These are phyloP conservation scores for Leccinum arenicola DNA, from an alignment of 768 basidiomycete species.

Conservation along the genomic window DNA sequence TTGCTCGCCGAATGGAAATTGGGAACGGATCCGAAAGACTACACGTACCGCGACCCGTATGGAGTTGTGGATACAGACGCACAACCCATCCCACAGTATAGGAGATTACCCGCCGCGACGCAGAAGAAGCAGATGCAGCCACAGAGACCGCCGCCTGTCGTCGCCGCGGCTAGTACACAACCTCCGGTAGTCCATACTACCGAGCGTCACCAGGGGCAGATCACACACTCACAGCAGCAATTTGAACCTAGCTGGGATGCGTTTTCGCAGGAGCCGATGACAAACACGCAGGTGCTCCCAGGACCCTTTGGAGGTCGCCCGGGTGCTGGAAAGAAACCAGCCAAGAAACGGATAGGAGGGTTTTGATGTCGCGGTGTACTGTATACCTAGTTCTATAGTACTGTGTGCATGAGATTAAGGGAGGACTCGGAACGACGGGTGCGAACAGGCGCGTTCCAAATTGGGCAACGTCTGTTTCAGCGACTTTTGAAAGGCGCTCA, in stretches of 20 bases:
- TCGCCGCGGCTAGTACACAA: slow-evolving; percentile 27
- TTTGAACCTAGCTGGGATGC: slow-evolving; percentile 6
- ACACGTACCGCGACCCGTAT: slow-evolving; percentile 57
- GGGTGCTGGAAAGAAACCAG: slow-evolving; percentile 42
- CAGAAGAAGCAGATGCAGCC: slow-evolving; percentile 23
- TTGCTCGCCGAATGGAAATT: slow-evolving; percentile 69
- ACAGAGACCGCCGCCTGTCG: slow-evolving; percentile 40
- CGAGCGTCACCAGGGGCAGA: slow-evolving; percentile 6
- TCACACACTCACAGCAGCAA: slow-evolving; percentile 19
- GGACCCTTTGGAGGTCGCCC: slow-evolving; percentile 70
- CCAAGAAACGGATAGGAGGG: slow-evolving; percentile 71
- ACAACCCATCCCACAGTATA: slow-evolving; percentile 12
- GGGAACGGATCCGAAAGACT: slow-evolving; percentile 49
- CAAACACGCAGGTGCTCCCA: slow-evolving; percentile 69
- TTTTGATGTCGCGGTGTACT: slow-evolving; percentile 45
- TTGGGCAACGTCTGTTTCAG: slow-evolving; percentile 24
- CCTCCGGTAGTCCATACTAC: slow-evolving; percentile 14
- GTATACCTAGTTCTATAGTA: background rate
- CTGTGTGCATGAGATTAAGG: background rate
- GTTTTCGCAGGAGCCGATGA: slow-evolving; percentile 44
- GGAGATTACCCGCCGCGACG: slow-evolving; percentile 7
- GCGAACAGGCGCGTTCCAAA: background rate
- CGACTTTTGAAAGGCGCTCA: background rate
- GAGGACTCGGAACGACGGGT: background rate
- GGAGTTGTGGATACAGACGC: slow-evolving; percentile 28